Conservation (phyloP, 2,329 filamentous ascomycete genomes). For the Stemphylium vesicarium region DNA sequence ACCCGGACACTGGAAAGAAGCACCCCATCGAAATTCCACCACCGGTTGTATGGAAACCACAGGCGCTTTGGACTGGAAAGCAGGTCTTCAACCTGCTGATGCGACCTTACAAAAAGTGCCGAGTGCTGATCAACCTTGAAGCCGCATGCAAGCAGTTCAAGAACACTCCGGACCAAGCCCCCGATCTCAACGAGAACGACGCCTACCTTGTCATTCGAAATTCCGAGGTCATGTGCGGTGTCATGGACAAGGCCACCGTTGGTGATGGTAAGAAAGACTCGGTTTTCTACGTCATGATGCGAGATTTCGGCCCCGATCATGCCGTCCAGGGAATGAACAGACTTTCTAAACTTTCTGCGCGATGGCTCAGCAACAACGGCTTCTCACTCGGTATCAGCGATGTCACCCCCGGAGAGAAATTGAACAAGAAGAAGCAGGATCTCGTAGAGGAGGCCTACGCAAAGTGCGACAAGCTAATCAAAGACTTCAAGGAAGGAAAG, state of each 20-base stretch:
- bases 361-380: slow-evolving; percentile 86
- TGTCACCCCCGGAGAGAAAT: slow-evolving; percentile 78
- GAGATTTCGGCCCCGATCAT: slow-evolving; percentile 90
- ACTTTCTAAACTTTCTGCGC: slow-evolving; percentile 85
- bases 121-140: slow-evolving; percentile 88
- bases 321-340: slow-evolving; percentile 94
- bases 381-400: slow-evolving; percentile 97
- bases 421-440: slow-evolving; percentile 74
- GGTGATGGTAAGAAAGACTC: slow-evolving; percentile 97
- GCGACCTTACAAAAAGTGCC: slow-evolving; percentile 83
- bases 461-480: slow-evolving; percentile 82
- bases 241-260: slow-evolving; percentile 98
- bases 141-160: slow-evolving; percentile 87
- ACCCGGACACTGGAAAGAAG: slow-evolving; percentile 54
- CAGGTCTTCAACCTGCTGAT: slow-evolving; percentile 93
- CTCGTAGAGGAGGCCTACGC: slow-evolving; percentile 80
- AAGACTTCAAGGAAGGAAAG: slow-evolving; percentile 78
- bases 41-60: slow-evolving; percentile 83
- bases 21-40: slow-evolving; percentile 83
- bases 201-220: slow-evolving; percentile 92
- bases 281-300: slow-evolving; percentile 93
- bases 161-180: slow-evolving; percentile 67
- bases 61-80: slow-evolving; percentile 93
- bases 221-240: slow-evolving; percentile 95
- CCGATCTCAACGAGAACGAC: slow-evolving; percentile 77